phyloP scores from a whole-genome alignment of 495 filamentous ascomycete genomes.

The Tricharina praecox region DNA sequence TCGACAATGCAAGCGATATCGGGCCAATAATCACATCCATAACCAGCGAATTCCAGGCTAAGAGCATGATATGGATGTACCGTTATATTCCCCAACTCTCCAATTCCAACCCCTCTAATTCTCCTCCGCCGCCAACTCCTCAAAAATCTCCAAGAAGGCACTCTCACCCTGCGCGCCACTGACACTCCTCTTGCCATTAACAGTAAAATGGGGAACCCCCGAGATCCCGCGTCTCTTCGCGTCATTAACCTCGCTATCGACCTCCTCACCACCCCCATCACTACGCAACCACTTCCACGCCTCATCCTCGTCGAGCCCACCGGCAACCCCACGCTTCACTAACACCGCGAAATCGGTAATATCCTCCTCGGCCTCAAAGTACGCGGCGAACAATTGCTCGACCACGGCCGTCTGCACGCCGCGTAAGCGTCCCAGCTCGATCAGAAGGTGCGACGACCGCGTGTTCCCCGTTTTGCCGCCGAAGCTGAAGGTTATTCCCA shows the following conservation, averaged over 20 bases:
- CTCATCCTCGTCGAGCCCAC: constrained; percentile 43
- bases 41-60: no score
- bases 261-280: constrained; percentile 47
- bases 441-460: constrained; percentile 55
- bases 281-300: constrained; percentile 44
- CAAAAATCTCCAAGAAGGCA: constrained; percentile 18
- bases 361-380: constrained; percentile 65
- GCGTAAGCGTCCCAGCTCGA: constrained; percentile 50
- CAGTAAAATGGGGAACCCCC: constrained; percentile 60
- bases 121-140: not conserved
- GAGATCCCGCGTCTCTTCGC: constrained; percentile 42
- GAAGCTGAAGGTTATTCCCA: constrained; percentile 57
- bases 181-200: constrained; percentile 46
- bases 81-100: no score
- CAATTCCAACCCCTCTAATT: no score
- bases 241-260: constrained; percentile 49
- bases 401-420: constrained; percentile 37
- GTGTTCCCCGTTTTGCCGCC: constrained; percentile 64
- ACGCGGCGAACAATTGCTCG: constrained; percentile 49
- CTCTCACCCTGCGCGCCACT: constrained; percentile 44
- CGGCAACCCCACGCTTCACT: constrained; percentile 41
- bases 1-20: no score
- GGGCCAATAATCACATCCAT: no score
- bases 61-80: no score
- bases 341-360: constrained; percentile 50